phyloP scores from a whole-genome alignment of 2,329 filamentous ascomycete species.

The Cladosporium velox region DNA sequence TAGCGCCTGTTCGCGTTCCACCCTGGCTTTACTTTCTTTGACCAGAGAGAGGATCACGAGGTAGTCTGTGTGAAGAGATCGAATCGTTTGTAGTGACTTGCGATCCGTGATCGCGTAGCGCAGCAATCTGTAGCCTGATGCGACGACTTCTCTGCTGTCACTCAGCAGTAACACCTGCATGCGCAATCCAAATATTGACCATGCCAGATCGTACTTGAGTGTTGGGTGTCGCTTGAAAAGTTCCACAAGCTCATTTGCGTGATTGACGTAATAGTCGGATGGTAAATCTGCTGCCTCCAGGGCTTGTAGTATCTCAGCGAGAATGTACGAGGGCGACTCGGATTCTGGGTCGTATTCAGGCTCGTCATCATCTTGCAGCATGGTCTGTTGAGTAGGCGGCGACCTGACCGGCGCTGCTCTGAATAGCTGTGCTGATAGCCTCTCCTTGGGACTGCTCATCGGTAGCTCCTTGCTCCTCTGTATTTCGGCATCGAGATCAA shows the following conservation, averaged over 20 bases:
- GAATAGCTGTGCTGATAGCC: conserved; percentile 58
- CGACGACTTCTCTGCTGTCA: conserved; percentile 92
- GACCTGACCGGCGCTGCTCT: conserved; percentile 57
- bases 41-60: conserved; percentile 88
- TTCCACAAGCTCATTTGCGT: conserved; percentile 90
- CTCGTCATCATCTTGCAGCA: conserved; percentile 42
- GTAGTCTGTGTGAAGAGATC: conserved; percentile 85
- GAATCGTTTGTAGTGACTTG: conserved; percentile 83
- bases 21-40: conserved; percentile 94
- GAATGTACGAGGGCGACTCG: conserved; percentile 88
- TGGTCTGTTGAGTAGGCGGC: conserved; percentile 44
- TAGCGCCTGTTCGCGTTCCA: conserved; percentile 93
- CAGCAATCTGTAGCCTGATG: conserved; percentile 89
- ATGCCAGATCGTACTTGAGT: conserved; percentile 93
- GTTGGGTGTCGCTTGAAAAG: conserved; percentile 92
- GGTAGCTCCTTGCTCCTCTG: conserved; percentile 59
- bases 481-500: conserved; percentile 62
- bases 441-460: conserved; percentile 45
- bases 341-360: conserved; percentile 66
- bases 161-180: conserved; percentile 96
- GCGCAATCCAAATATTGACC: conserved; percentile 89
- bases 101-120: conserved; percentile 93
- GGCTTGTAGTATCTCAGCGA: conserved; percentile 87
- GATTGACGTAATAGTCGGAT: conserved; percentile 91
- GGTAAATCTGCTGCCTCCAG: conserved; percentile 84